These are phyloP conservation scores for Corymbia calophylla DNA, from an alignment of 441 rosid species.

Conservation along the genomic window DNA sequence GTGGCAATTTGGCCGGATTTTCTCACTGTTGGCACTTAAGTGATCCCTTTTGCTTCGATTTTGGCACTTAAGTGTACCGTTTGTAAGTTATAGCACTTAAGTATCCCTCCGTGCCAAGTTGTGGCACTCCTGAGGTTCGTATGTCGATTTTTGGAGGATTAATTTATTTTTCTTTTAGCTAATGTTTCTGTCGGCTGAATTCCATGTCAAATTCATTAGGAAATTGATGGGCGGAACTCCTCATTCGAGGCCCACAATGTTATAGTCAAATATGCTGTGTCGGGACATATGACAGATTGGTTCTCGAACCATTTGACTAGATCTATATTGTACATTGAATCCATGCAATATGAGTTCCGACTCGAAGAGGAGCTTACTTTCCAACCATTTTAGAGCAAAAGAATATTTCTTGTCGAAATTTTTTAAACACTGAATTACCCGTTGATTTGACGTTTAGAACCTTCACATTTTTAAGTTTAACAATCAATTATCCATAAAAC, in stretches of 20 bases:
- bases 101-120: no score
- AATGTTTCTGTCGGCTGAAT: neutral
- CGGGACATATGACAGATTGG: neutral
- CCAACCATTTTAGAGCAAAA: neutral
- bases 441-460: no score
- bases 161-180: neutral
- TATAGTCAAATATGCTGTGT: no score
- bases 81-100: no score
- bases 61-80: no score
- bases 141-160: neutral
- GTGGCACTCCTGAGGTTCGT: no score
- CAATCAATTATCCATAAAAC: neutral
- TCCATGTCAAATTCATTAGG: no score
- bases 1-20: no score
- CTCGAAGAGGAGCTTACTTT: neutral
- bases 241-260: fast-evolving
- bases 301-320: neutral
- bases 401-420: neutral
- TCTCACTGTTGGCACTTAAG: no score
- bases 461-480: neutral
- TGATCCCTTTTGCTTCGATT: no score
- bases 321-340: neutral
- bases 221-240: neutral
- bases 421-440: neutral
- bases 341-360: neutral